Base-by-base conservation (phyloP, 495 filamentous ascomycete species). In the Penicillium bialowiezense region DNA sequence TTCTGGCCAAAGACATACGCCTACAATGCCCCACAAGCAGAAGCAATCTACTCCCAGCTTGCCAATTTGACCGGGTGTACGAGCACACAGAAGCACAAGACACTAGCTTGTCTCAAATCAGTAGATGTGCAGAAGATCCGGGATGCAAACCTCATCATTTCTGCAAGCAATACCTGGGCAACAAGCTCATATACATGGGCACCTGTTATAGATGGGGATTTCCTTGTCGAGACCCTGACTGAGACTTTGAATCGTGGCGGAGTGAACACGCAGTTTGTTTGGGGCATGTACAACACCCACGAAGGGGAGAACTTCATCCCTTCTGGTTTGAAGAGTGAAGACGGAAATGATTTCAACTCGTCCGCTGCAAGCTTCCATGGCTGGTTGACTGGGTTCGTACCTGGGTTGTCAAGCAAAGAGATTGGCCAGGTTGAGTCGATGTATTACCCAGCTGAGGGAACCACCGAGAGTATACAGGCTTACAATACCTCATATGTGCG, bases 231-330 rank as follows among this genome's bases (percentile, higher is more conserved):
- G 50, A 56, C 69, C 1, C 67, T 85, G 5, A 72, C 71, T 6
- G 47, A 71, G 6, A 74, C 78, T 2, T 63, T 73, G 0, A 47
- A 40, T 2, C 63, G 58, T 6, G 62, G 63, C 24, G 39, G 58
- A 4, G 65, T 83, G 26, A 72, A 79, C 38, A 70, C 70, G 5
- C 73, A 79, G 5, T 58, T 60, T 32, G 68, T 73, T 7, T 77
- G 74, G 48, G 70, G 71, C 3, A 77, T 79, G 68, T 84, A 82
- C 55, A 85, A 85, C 53, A 69, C 70, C 4, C 75, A 81, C 52
- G 81, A 84, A 58, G 81, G 78, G 23, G 71, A 82, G 56, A 82
- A 78, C 41, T 84, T 86, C 57, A 65, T 82, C 19, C 74, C 81
- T 0, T 53, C 74, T 0, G 77, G 76, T 0, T 50, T 83, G 5